Evolutionary conservation across 2,329 filamentous ascomycete species (phyloP).

Genomic region (Penicillium concentricum): DNA sequence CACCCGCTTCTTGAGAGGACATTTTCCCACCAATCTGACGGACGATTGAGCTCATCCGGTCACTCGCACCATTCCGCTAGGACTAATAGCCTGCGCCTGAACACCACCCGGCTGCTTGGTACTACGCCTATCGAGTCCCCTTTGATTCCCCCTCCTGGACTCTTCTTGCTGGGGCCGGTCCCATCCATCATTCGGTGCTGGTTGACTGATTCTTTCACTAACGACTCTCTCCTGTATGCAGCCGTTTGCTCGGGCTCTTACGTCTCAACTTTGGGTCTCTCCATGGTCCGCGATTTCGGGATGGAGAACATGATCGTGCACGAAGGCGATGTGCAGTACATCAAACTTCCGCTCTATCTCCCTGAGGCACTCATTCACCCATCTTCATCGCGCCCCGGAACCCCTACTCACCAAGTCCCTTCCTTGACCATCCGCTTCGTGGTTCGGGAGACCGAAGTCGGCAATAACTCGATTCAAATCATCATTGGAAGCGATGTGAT

Average conservation of each 20-base stretch:
- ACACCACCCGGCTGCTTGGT: slow-evolving; percentile 63
- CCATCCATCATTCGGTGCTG: slow-evolving; percentile 95
- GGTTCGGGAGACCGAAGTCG: slow-evolving; percentile 56
- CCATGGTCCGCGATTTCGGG: slow-evolving; percentile 72
- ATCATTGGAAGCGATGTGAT: slow-evolving; percentile 89
- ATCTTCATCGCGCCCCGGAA: slow-evolving; percentile 68
- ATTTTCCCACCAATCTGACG: slow-evolving; percentile 92
- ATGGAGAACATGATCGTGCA: slow-evolving; percentile 66
- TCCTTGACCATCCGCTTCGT: slow-evolving; percentile 78
- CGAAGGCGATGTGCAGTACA: slow-evolving; percentile 64
- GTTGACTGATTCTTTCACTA: slow-evolving; percentile 86
- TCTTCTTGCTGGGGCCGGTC: slow-evolving; percentile 83
- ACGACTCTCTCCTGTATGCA: slow-evolving; percentile 84
- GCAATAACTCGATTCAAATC: slow-evolving; percentile 68
- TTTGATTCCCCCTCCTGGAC: slow-evolving; percentile 74
- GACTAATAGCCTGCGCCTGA: slow-evolving; percentile 83
- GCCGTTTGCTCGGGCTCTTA: slow-evolving; percentile 91
- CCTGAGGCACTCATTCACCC: slow-evolving; percentile 81
- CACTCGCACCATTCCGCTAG: slow-evolving; percentile 74
- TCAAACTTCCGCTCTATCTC: slow-evolving; percentile 81
- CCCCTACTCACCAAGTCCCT: slow-evolving; percentile 75
- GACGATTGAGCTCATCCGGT: slow-evolving; percentile 88
- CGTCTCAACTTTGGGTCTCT: slow-evolving; percentile 75
- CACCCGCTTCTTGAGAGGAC: slow-evolving; percentile 85
- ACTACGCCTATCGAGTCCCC: slow-evolving; percentile 67